Percentiles rank a stretch among this genome's conserved stretches.
phyloP scores from a whole-genome alignment of 371 early-diverging fungal species.

The Lichtheimia hyalospora region DNA sequence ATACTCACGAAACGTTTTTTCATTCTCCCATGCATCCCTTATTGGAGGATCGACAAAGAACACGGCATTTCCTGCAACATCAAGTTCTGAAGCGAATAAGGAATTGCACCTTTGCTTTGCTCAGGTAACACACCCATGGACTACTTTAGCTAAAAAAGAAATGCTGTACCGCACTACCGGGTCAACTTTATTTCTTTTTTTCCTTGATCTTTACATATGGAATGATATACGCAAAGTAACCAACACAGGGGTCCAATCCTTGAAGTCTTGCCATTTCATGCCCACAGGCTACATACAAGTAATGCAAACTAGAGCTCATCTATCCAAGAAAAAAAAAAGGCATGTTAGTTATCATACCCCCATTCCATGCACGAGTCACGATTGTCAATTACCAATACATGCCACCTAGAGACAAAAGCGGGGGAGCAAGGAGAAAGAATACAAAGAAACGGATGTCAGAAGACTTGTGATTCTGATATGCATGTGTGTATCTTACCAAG shows the following conservation, averaged over 20 bases:
- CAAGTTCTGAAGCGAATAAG: no score
- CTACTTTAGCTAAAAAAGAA: slow-evolving; percentile 5
- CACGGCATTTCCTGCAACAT: no score
- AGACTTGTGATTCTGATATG: not conserved
- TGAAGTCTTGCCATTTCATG: slow-evolving; percentile 16
- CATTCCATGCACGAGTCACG: not conserved
- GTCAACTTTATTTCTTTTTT: slow-evolving; percentile 9
- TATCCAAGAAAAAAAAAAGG: slow-evolving; percentile 10
- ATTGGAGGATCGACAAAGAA: no score
- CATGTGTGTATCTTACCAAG: slow-evolving; percentile 22
- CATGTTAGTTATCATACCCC: slow-evolving; percentile 3
- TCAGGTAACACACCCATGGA: not conserved
- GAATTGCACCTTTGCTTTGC: no score
- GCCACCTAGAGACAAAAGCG: slow-evolving; percentile 29
- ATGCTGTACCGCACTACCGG: slow-evolving; percentile 6
- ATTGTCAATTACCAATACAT: slow-evolving; percentile 28
- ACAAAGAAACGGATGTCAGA: slow-evolving; percentile 2
- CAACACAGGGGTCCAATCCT: slow-evolving; percentile 16
- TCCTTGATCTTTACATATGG: slow-evolving; percentile 25
- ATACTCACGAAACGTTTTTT: no score
- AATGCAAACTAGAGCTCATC: slow-evolving; percentile 43
- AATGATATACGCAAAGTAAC: slow-evolving; percentile 19
- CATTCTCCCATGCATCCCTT: no score
- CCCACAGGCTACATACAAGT: slow-evolving; percentile 37
- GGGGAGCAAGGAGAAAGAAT: not conserved